A percentile compares a stretch with the other conserved stretches of the same genome.
phyloP scores from a whole-genome alignment of 2,329 filamentous ascomycete species.

The Didymella keratinophila region DNA sequence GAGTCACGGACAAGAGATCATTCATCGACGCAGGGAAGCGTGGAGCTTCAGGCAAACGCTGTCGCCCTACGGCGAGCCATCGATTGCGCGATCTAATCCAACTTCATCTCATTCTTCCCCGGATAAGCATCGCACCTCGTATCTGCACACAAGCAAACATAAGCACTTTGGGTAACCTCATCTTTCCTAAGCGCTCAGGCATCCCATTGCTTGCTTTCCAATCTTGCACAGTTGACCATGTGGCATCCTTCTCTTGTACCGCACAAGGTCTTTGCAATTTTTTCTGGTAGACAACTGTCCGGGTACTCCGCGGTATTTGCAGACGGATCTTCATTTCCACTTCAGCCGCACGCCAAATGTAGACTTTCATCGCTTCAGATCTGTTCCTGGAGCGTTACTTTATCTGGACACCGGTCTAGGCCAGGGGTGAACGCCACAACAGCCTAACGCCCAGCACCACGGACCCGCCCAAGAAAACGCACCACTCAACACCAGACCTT shows the following conservation, averaged over 20 bases:
- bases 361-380: constrained; percentile 11
- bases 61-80: neutral
- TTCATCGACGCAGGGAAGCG: neutral
- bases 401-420: constrained; percentile 14
- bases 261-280: neutral
- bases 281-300: no score
- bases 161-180: constrained; percentile 12
- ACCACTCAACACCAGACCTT: constrained; percentile 24
- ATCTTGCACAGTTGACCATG: no score
- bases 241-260: no score
- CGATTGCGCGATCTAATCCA: constrained; percentile 5
- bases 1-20: no score
- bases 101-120: constrained; percentile 4
- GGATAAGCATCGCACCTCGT: constrained; percentile 10
- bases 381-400: constrained; percentile 19
- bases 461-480: constrained; percentile 10
- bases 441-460: constrained; percentile 7
- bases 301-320: neutral
- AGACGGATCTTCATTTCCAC: constrained; percentile 12
- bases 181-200: neutral
- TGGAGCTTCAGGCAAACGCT: neutral
- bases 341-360: constrained; percentile 11
- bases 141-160: constrained; percentile 18
- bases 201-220: neutral
- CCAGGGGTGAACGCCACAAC: constrained; percentile 17